Percentiles rank a stretch among this genome's conserved stretches.
Conservation (phyloP, 2,329 filamentous ascomycete genomes). For the Ophiosphaerella herpotricha region DNA sequence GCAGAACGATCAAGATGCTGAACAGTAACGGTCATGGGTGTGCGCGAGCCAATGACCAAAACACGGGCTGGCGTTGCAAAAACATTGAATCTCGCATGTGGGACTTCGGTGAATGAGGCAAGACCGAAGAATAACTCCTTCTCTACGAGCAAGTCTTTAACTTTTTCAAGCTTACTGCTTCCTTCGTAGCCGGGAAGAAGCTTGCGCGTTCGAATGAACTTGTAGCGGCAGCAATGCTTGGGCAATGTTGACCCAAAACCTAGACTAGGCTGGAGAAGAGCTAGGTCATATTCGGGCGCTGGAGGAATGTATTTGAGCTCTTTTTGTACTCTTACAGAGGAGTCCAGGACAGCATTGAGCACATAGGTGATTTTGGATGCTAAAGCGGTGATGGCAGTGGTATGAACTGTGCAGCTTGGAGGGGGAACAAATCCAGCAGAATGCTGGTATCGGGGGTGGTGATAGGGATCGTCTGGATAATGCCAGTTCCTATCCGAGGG, state of each 20-base stretch:
- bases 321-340: background rate
- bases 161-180: constrained; percentile 20
- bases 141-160: constrained; percentile 26
- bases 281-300: constrained; percentile 19
- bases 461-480: constrained; percentile 20
- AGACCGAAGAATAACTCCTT: constrained; percentile 29
- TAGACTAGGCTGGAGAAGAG: constrained; percentile 19
- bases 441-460: constrained; percentile 31
- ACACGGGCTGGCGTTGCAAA: constrained; percentile 27
- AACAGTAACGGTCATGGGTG: constrained; percentile 24
- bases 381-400: background rate
- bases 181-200: constrained; percentile 23
- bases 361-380: constrained; percentile 21
- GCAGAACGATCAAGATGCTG: constrained; percentile 31
- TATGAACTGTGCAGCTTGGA: constrained; percentile 15
- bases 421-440: constrained; percentile 26
- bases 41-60: constrained; percentile 17
- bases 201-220: constrained; percentile 29
- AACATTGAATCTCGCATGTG: constrained; percentile 28
- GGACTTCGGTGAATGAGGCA: constrained; percentile 21
- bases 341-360: constrained; percentile 19
- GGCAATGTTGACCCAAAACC: constrained; percentile 18
- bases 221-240: constrained; percentile 23
- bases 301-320: constrained; percentile 10
- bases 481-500: constrained; percentile 17